A percentile compares a stretch with the other conserved stretches of the same genome.
These are phyloP conservation scores for Lizonia empirigonia DNA, from an alignment of 2,329 filamentous ascomycete species.

Conservation along the genomic window DNA sequence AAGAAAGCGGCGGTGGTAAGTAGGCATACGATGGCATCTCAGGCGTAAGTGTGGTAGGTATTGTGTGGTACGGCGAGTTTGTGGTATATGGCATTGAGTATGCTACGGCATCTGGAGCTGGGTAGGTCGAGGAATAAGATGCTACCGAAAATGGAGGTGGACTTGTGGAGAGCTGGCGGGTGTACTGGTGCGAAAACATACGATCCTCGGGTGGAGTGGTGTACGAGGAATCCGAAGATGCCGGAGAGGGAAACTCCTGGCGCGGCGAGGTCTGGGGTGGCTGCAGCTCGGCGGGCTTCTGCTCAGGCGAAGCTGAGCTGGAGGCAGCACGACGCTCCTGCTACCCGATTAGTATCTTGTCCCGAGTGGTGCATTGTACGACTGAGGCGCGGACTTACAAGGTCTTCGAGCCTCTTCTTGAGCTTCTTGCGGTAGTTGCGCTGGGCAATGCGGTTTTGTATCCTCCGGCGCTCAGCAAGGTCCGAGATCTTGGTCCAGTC, in stretches of 20 bases:
- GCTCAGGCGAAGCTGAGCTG: conserved; percentile 64
- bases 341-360: conserved; percentile 23
- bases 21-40: conserved; percentile 58
- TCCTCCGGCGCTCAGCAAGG: conserved; percentile 87
- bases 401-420: conserved; percentile 84
- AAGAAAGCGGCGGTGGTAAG: conserved; percentile 58
- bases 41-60: conserved; percentile 45
- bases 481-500: conserved; percentile 99
- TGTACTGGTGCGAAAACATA: conserved; percentile 69
- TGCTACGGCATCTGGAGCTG: conserved; percentile 67
- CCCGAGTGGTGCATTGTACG: conserved; percentile 17
- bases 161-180: conserved; percentile 71
- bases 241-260: conserved; percentile 45
- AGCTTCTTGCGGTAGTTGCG: conserved; percentile 97
- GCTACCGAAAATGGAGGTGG: conserved; percentile 65
- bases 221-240: conserved; percentile 46
- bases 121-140: conserved; percentile 69
- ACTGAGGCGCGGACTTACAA: conserved; percentile 47
- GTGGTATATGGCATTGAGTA: conserved; percentile 62
- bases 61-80: conserved; percentile 46
- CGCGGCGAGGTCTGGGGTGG: conserved; percentile 44
- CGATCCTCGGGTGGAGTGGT: conserved; percentile 66
- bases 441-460: conserved; percentile 97
- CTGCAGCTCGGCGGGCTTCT: conserved; percentile 60
- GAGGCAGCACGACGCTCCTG: conserved; percentile 73